phyloP scores from a whole-genome alignment of 2,329 filamentous ascomycete genomes.

The Fusarium avenaceum region DNA sequence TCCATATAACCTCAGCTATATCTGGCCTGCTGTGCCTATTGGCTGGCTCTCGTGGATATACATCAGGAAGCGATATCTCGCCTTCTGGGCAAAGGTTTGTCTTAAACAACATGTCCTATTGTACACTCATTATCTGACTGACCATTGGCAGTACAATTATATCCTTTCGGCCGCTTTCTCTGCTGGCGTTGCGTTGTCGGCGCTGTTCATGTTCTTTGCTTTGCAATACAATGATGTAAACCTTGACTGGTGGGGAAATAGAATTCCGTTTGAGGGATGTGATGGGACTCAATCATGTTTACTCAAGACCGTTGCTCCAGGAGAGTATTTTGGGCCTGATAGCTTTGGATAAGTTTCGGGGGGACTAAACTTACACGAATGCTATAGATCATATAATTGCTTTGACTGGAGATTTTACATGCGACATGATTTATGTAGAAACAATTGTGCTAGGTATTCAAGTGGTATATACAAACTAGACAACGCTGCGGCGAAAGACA shows the following conservation, averaged over 20 bases:
- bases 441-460: neutral
- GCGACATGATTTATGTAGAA: neutral
- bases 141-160: constrained; percentile 58
- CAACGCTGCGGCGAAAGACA: constrained; percentile 12
- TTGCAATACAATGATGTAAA: constrained; percentile 56
- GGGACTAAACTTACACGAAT: neutral
- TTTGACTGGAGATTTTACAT: no score
- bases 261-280: constrained; percentile 45
- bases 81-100: constrained; percentile 62
- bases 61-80: constrained; percentile 59
- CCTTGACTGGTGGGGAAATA: constrained; percentile 63
- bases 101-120: fast-evolving
- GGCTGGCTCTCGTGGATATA: constrained; percentile 64
- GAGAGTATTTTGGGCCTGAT: constrained; percentile 53
- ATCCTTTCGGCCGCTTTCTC: constrained; percentile 63
- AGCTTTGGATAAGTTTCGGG: neutral
- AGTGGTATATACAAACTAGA: constrained; percentile 19
- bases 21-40: constrained; percentile 62
- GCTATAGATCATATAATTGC: neutral
- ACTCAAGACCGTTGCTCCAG: constrained; percentile 42
- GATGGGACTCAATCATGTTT: constrained; percentile 46
- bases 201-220: constrained; percentile 63
- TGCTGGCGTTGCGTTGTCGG: constrained; percentile 61
- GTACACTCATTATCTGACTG: constrained; percentile 43
- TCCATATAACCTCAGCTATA: constrained; percentile 62